Evolutionary conservation across 495 filamentous ascomycete species (phyloP).

Genomic region (Aspergillus coremiiformis): DNA sequence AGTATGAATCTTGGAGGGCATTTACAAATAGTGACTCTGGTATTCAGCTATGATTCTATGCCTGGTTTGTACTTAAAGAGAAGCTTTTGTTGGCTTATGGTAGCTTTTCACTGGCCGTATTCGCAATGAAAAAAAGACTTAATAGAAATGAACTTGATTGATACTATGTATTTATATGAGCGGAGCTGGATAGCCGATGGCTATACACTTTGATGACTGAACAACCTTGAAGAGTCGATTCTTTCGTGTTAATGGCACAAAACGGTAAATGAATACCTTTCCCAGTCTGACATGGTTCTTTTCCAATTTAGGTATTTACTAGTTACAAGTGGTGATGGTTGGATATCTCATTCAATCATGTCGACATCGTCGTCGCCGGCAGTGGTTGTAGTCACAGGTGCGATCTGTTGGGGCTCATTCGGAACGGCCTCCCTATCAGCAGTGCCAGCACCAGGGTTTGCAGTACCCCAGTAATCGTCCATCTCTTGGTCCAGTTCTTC

Average conservation of each 20-base stretch:
- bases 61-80: not conserved
- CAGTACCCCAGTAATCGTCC: constrained; percentile 77
- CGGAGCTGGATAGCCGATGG: not conserved
- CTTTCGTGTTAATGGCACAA: not conserved
- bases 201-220: not conserved
- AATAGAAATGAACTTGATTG: not conserved
- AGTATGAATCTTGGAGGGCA: not conserved
- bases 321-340: constrained; percentile 5
- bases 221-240: not conserved
- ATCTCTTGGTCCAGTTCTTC: constrained; percentile 93
- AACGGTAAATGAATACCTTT: not conserved
- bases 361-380: constrained; percentile 51
- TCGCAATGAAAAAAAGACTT: not conserved
- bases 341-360: constrained; percentile 39
- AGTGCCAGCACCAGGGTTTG: constrained; percentile 27
- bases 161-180: not conserved
- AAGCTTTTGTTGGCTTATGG: not conserved
- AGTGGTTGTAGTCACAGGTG: constrained; percentile 26
- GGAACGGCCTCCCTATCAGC: constrained; percentile 19
- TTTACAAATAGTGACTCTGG: not conserved
- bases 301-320: not conserved
- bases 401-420: constrained; percentile 16
- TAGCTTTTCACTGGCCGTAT: not conserved
- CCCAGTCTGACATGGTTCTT: not conserved
- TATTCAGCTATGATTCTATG: not conserved